Evolutionary conservation across 192 early-diverging fungal genomes (phyloP).

Genomic region (Umbelopsis isabellina): DNA sequence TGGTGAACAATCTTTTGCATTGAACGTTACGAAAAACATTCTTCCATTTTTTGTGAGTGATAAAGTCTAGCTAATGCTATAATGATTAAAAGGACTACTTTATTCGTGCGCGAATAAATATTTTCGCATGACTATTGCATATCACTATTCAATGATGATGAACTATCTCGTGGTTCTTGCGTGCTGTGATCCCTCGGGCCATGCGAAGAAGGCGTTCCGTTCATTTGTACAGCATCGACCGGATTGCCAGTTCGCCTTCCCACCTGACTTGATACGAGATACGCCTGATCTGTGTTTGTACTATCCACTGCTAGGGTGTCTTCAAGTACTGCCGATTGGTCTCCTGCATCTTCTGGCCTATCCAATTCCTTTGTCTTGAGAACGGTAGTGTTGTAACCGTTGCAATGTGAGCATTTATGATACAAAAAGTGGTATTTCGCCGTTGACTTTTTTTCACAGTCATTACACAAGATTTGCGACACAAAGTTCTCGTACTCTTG

Average conservation of each 20-base stretch:
- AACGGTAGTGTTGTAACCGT: conserved; percentile 91
- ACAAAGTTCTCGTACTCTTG: conserved; percentile 77
- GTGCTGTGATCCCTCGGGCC: neutral
- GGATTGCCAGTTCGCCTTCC: neutral
- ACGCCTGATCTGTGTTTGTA: conserved; percentile 7
- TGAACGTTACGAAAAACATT: no score
- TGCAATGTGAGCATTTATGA: conserved; percentile 88
- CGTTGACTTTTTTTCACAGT: conserved; percentile 84
- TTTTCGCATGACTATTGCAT: no score
- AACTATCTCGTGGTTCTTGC: neutral
- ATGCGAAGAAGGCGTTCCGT: conserved; percentile 13
- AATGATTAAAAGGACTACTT: no score
- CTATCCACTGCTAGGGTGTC: neutral
- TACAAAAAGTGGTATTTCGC: conserved; percentile 95
- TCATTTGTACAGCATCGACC: neutral
- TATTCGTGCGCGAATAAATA: no score
- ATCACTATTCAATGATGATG: neutral
- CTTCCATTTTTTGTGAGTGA: no score
- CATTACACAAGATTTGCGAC: conserved; percentile 89
- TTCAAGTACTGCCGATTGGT: neutral
- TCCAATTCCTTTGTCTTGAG: conserved; percentile 53
- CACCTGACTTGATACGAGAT: neutral
- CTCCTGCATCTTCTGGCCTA: neutral
- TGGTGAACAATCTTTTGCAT: no score
- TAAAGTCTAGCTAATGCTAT: no score